phyloP scores from a whole-genome alignment of 169 alveolate species.

The Cryptosporidium meleagridis region DNA sequence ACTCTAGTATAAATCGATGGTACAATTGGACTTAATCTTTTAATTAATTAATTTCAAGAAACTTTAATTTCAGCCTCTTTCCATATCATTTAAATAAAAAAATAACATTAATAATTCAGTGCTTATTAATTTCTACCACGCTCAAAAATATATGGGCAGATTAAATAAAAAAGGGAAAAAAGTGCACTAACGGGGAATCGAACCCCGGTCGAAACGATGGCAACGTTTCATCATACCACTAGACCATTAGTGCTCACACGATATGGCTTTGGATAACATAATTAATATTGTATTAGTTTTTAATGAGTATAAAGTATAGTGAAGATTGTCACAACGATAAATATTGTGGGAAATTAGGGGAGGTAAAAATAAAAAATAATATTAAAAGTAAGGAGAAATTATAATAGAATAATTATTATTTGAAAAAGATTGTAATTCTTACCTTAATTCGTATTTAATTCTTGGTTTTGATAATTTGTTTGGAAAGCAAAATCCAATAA shows the following conservation, averaged over 20 bases:
- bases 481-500: neutral
- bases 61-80: neutral
- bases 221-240: slow-evolving; percentile 87
- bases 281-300: neutral
- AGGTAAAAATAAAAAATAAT: neutral
- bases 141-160: neutral
- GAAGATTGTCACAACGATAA: neutral
- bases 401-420: neutral
- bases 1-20: neutral
- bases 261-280: neutral
- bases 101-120: too few relatives aligned
- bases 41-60: neutral
- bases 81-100: slow-evolving; percentile 1
- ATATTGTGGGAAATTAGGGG: neutral
- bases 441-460: too few relatives aligned
- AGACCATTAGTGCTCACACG: slow-evolving; percentile 82
- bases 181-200: slow-evolving; percentile 89
- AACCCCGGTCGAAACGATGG: slow-evolving; percentile 90
- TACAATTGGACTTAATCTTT: neutral
- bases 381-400: neutral
- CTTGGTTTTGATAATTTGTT: neutral
- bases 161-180: neutral
- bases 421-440: neutral
- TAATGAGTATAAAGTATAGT: neutral
- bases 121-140: neutral